These are phyloP conservation scores for Exophiala sideris DNA, from an alignment of 2,329 filamentous ascomycete genomes.

Conservation along the genomic window DNA sequence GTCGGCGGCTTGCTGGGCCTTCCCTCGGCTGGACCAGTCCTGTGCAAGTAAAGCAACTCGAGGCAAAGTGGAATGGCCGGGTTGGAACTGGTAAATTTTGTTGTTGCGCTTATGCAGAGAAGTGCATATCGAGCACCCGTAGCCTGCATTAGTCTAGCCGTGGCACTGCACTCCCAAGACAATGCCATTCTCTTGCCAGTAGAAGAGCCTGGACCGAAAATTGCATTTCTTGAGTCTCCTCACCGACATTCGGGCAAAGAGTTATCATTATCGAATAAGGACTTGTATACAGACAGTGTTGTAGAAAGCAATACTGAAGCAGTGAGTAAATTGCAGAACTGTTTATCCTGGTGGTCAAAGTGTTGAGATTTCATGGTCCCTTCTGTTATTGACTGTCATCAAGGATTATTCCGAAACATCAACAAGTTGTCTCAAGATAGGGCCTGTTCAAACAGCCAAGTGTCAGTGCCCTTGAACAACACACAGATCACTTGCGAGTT, in stretches of 20 bases:
- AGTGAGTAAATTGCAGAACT: slow-evolving; percentile 21
- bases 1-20: neutral
- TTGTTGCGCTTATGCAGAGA: slow-evolving; percentile 5
- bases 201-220: neutral
- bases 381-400: neutral
- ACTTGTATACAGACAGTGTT: neutral
- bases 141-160: slow-evolving; percentile 4
- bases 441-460: slow-evolving; percentile 13
- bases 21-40: too few species aligned
- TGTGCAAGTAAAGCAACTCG: too few species aligned
- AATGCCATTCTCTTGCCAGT: neutral
- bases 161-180: neutral
- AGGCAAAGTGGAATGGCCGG: neutral
- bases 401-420: slow-evolving; percentile 13
- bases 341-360: neutral
- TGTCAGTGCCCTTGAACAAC: slow-evolving; percentile 6
- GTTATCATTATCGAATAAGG: slow-evolving; percentile 3
- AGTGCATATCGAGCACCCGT: slow-evolving; percentile 1
- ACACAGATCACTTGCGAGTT: slow-evolving; percentile 2
- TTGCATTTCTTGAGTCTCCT: slow-evolving; percentile 5
- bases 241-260: slow-evolving; percentile 22
- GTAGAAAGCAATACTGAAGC: neutral
- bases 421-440: slow-evolving; percentile 11
- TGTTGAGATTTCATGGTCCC: neutral
- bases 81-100: neutral